Evolutionary conservation across 2,329 filamentous ascomycete genomes (phyloP).

Genomic region (Phaeosphaeriaceae sp.): DNA sequence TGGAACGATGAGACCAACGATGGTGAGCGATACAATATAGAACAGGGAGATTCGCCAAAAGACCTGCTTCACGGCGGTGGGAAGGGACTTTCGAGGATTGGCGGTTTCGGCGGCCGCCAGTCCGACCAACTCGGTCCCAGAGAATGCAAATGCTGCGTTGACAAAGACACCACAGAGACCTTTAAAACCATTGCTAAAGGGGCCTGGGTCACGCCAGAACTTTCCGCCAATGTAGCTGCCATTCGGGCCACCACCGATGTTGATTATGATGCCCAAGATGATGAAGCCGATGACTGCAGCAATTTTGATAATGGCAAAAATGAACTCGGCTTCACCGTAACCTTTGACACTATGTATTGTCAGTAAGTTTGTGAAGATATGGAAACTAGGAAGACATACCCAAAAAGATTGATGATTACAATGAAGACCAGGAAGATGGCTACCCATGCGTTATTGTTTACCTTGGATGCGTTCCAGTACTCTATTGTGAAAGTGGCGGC

Average conservation of each 20-base stretch:
- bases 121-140: constrained; percentile 78
- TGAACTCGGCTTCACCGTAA: constrained; percentile 88
- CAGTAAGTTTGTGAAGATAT: constrained; percentile 54
- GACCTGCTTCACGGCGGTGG: constrained; percentile 90
- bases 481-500: constrained; percentile 83
- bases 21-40: constrained; percentile 80
- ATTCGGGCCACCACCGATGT: constrained; percentile 70
- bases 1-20: constrained; percentile 83
- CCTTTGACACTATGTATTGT: constrained; percentile 70
- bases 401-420: constrained; percentile 71
- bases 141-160: constrained; percentile 76
- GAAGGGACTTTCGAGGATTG: constrained; percentile 82
- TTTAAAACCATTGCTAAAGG: constrained; percentile 83
- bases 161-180: constrained; percentile 81
- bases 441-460: constrained; percentile 68
- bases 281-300: constrained; percentile 87
- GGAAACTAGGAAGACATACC: constrained; percentile 7
- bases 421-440: constrained; percentile 80
- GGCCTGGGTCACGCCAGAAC: constrained; percentile 81
- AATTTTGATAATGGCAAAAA: constrained; percentile 86
- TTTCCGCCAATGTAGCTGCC: constrained; percentile 79
- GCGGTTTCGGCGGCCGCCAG: constrained; percentile 79
- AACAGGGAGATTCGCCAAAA: constrained; percentile 82
- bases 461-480: constrained; percentile 71
- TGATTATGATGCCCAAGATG: constrained; percentile 83